Conservation (phyloP, 805 yeast genomes). For the Grigorovia transvaalensis region DNA sequence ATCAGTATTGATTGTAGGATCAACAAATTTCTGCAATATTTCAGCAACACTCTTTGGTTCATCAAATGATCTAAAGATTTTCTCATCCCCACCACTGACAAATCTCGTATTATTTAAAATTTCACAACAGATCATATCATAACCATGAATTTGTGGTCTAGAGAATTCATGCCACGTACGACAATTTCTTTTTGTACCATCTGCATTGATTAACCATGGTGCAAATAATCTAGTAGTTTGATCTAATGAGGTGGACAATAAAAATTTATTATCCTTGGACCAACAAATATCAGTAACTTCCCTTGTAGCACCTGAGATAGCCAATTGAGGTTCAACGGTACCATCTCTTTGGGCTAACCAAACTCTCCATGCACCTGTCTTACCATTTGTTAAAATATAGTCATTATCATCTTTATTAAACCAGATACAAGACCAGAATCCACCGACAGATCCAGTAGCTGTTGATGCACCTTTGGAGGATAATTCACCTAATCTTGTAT, state of each 20-base stretch:
- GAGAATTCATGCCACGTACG: constrained; percentile 82
- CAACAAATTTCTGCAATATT: constrained; percentile 46
- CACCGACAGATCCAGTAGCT: constrained; percentile 90
- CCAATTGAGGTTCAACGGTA: constrained; percentile 39
- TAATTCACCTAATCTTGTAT: constrained; percentile 76
- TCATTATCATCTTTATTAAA: constrained; percentile 34
- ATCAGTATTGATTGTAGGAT: constrained; percentile 27
- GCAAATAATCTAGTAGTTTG: constrained; percentile 86
- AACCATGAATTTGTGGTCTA: constrained; percentile 97
- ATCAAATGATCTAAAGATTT: constrained; percentile 78
- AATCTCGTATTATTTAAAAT: constrained; percentile 51
- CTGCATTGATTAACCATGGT: constrained; percentile 37
- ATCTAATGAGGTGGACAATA: constrained; percentile 74
- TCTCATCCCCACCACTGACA: constrained; percentile 95
- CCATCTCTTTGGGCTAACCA: constrained; percentile 41
- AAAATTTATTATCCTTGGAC: constrained; percentile 54
- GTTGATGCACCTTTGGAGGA: constrained; percentile 96
- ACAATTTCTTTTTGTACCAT: constrained; percentile 22
- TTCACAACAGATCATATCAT: constrained; percentile 80
- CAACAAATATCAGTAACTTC: constrained; percentile 74
- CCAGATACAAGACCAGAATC: constrained; percentile 68
- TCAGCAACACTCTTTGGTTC: constrained; percentile 72
- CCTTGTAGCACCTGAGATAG: constrained; percentile 66
- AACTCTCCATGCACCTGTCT: constrained; percentile 84
- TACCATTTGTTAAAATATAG: constrained; percentile 70